Evolutionary conservation across 2,329 filamentous ascomycete species (phyloP).

Genomic region (Bretziella fagacearum): DNA sequence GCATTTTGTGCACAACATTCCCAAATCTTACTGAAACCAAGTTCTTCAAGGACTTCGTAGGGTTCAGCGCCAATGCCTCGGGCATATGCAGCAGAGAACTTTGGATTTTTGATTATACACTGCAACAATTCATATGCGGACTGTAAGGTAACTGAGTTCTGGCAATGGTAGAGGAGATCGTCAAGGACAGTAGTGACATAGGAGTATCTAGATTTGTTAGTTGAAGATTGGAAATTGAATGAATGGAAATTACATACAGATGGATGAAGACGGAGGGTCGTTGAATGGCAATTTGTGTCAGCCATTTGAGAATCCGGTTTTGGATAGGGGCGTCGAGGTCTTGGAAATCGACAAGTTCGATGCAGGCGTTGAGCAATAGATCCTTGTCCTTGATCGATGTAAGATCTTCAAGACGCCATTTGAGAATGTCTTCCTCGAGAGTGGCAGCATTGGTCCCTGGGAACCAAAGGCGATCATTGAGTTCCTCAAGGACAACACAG

Average conservation of each 20-base stretch:
- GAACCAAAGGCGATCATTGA: slow-evolving; percentile 45
- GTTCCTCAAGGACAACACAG: slow-evolving; percentile 38
- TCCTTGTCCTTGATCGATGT: slow-evolving; percentile 40
- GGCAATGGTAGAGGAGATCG: slow-evolving; percentile 44
- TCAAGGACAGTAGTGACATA: slow-evolving; percentile 42
- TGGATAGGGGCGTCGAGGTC: slow-evolving; percentile 46
- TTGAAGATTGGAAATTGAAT: background rate
- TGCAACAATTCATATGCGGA: slow-evolving; percentile 43
- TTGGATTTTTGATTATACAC: slow-evolving; percentile 36
- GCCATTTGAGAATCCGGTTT: slow-evolving; percentile 40
- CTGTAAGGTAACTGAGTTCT: slow-evolving; percentile 41
- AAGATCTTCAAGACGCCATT: slow-evolving; percentile 28
- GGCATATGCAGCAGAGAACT: slow-evolving; percentile 33
- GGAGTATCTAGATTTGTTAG: slow-evolving; percentile 27
- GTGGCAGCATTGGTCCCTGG: slow-evolving; percentile 33
- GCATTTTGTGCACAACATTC: slow-evolving; percentile 35
- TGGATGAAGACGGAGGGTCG: slow-evolving; percentile 40
- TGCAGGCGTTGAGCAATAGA: slow-evolving; percentile 43
- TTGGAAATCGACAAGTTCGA: slow-evolving; percentile 49
- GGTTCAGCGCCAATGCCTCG: slow-evolving; percentile 29
- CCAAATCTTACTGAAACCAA: slow-evolving; percentile 49
- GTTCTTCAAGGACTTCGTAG: slow-evolving; percentile 39
- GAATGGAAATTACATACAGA: slow-evolving; percentile 31
- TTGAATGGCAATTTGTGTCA: slow-evolving; percentile 37
- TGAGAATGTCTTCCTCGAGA: slow-evolving; percentile 25